Percentiles rank a stretch among this genome's conserved stretches.
These are phyloP conservation scores for Hypoxylon lienhwacheense DNA, from an alignment of 495 filamentous ascomycete genomes.

Conservation along the genomic window DNA sequence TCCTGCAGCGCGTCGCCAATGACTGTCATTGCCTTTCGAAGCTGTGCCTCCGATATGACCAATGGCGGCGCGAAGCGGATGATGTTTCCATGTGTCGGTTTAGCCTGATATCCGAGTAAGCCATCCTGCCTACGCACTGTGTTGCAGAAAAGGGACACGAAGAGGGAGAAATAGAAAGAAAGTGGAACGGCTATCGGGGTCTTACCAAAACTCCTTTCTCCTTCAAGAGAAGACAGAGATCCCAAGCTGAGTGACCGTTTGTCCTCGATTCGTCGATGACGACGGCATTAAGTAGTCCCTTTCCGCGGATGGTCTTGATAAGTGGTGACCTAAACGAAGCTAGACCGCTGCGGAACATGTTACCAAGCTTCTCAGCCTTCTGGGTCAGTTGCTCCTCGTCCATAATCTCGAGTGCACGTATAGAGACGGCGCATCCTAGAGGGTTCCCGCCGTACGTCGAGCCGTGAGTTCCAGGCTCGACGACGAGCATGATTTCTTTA, in stretches of 20 bases:
- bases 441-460: conserved; percentile 98
- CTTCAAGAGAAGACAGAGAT: conserved; percentile 94
- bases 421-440: conserved; percentile 93
- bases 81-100: conserved; percentile 98
- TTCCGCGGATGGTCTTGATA: conserved; percentile 83
- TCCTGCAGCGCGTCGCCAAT: conserved; percentile 75
- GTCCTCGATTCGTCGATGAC: conserved; percentile 91
- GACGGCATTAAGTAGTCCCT: conserved; percentile 93
- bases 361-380: conserved; percentile 75
- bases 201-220: conserved; percentile 89
- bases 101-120: conserved; percentile 66
- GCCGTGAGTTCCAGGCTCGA: conserved; percentile 95
- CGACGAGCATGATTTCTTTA: conserved; percentile 93
- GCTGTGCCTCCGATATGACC: conserved; percentile 83
- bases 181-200: conserved; percentile 10
- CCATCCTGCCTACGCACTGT: conserved; percentile 14
- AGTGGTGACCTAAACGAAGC: conserved; percentile 69
- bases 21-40: conserved; percentile 72
- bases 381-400: conserved; percentile 87
- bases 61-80: conserved; percentile 90
- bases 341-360: conserved; percentile 81
- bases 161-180: conserved; percentile 12
- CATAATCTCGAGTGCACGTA: conserved; percentile 92
- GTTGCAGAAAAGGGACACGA: no score
- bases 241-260: conserved; percentile 89